Evolutionary conservation across 83 land plant genomes (phyloP).

Genomic region (Diphasiastrum complanatum): DNA sequence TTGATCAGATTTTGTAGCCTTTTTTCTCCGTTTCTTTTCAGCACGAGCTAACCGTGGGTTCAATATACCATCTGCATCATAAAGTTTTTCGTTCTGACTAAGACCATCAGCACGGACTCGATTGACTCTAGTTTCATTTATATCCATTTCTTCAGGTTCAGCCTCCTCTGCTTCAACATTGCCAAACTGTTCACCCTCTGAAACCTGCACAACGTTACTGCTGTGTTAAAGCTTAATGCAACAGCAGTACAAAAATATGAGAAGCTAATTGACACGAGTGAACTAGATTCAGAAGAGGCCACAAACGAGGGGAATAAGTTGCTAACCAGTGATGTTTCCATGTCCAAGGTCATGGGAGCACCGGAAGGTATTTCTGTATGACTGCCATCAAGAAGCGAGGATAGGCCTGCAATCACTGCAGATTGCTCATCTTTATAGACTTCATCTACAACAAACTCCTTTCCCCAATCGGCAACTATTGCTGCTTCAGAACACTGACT

Average conservation of each 20-base stretch:
- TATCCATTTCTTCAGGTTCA: constrained; percentile 28
- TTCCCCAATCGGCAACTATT: constrained; percentile 65
- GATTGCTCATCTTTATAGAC: constrained; percentile 58
- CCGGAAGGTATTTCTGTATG: constrained; percentile 66
- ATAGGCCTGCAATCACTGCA: constrained; percentile 64
- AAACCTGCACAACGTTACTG: constrained; percentile 3
- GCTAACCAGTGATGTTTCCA: constrained; percentile 45
- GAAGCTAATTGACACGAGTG: not conserved
- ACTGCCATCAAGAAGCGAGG: constrained; percentile 48
- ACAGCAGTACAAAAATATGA: not conserved
- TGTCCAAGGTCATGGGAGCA: constrained; percentile 68
- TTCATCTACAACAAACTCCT: constrained; percentile 77
- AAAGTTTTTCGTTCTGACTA: constrained; percentile 64
- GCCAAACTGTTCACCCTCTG: constrained; percentile 34
- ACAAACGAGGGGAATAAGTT: not conserved
- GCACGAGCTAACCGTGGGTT: constrained; percentile 63
- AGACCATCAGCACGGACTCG: not conserved
- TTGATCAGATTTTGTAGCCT: constrained; percentile 30
- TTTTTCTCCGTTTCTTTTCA: constrained; percentile 60
- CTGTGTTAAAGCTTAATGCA: not conserved
- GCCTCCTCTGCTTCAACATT: constrained; percentile 24
- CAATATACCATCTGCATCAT: constrained; percentile 76
- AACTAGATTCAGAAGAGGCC: not conserved
- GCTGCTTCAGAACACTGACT: constrained; percentile 44
- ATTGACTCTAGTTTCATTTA: constrained; percentile 17